phyloP scores from a whole-genome alignment of 495 filamentous ascomycete species.

The Melanomma pulvis-pyrius region DNA sequence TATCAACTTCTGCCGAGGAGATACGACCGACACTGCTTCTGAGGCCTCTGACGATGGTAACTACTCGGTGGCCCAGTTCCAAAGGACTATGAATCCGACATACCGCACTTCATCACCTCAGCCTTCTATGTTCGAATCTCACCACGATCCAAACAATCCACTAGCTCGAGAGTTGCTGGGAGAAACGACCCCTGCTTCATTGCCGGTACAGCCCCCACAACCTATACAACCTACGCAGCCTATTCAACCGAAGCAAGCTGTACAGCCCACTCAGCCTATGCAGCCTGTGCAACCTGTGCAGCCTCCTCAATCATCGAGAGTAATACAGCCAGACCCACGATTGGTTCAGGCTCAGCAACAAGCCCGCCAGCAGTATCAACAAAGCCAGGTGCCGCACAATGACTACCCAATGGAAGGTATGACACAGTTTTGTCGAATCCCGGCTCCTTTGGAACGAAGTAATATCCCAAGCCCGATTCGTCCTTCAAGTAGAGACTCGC shows the following conservation, averaged over 20 bases:
- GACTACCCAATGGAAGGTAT: conserved; percentile 95
- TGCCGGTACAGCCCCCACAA: background rate
- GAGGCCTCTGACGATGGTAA: conserved; percentile 81
- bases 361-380: conserved; percentile 39
- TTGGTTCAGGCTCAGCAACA: conserved; percentile 46
- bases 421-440: conserved; percentile 96
- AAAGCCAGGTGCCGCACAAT: conserved; percentile 80
- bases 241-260: background rate
- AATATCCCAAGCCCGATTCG: conserved; percentile 72
- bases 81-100: conserved; percentile 89
- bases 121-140: conserved; percentile 83
- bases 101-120: conserved; percentile 91
- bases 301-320: conserved; percentile 42
- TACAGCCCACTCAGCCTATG: background rate
- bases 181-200: conserved; percentile 49
- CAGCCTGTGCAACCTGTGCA: conserved; percentile 49
- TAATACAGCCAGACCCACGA: conserved; percentile 38
- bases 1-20: conserved; percentile 97
- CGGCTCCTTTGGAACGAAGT: conserved; percentile 81
- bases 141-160: conserved; percentile 77
- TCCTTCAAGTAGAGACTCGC: conserved; percentile 84
- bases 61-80: conserved; percentile 94
- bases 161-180: conserved; percentile 66
- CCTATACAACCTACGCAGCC: background rate
- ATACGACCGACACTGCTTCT: conserved; percentile 76